Evolutionary conservation across 2,329 filamentous ascomycete genomes (phyloP).

Genomic region (Paracorniculantispora psalliotae): DNA sequence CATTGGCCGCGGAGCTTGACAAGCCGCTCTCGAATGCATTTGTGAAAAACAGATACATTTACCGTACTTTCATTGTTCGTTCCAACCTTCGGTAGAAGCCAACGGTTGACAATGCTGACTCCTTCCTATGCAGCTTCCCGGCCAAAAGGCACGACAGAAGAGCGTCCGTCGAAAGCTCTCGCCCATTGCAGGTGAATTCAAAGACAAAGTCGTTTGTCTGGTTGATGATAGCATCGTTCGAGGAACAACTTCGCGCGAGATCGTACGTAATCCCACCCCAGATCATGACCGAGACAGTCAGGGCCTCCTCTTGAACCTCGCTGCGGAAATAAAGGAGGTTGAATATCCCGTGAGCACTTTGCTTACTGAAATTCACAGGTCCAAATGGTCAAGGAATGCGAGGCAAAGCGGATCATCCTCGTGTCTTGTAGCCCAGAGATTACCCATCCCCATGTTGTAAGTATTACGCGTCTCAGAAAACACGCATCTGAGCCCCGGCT

Average conservation of each 20-base stretch:
- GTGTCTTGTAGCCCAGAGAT: conserved; percentile 76
- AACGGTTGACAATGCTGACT: neutral
- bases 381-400: conserved; percentile 73
- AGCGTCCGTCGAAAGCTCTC: conserved; percentile 82
- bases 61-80: conserved; percentile 69
- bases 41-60: conserved; percentile 62
- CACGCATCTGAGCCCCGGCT: no score
- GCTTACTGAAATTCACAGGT: conserved; percentile 14
- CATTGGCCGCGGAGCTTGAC: conserved; percentile 63
- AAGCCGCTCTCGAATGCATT: conserved; percentile 75
- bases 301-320: no score
- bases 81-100: neutral
- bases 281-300: neutral
- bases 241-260: conserved; percentile 63
- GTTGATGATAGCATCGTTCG: conserved; percentile 86
- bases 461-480: no score
- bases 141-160: conserved; percentile 72
- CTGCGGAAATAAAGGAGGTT: no score
- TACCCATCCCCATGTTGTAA: conserved; percentile 76
- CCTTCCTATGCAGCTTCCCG: conserved; percentile 35
- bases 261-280: conserved; percentile 9
- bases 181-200: conserved; percentile 76
- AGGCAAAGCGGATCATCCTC: conserved; percentile 76
- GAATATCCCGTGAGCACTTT: neutral
- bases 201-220: conserved; percentile 70